Evolutionary conservation across 441 rosid species (phyloP), one percentile per base, ranked within the genome.

Genomic region (Eutrema salsugineum): DNA sequence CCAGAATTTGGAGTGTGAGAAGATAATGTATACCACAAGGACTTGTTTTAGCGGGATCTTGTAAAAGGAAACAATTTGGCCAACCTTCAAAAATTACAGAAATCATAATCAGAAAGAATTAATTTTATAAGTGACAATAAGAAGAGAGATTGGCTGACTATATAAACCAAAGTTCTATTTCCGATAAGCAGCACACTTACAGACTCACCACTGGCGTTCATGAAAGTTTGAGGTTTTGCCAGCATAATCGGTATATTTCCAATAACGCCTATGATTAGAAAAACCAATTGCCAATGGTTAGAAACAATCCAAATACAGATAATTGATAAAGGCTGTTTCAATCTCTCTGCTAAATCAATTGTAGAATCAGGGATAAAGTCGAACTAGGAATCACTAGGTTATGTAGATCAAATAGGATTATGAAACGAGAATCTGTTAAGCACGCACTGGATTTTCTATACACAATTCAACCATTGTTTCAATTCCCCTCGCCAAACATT

Each of bases 161-260:
- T 16, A 30, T 19, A 48, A 63, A 24, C 4, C n/a, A 69, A 57
- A 73, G 68, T 55, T 83, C 60, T n/a, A 56, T 78, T 56, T 63
- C 12, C 43, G 73, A 79, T 24, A 22, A 73, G 88, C 71, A 73
- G 88, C 71, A 78, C 70, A 87, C 99, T 93, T 88, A 95, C 98
- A 83, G 98, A 91, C 83, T 87, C 97, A 77, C 99, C 98, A 82
- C 98, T 95, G 55, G 77, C 42, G 61, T 95, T 95, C 99, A 95
- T 93, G 62, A 89, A 91, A 12, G 99, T 95, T 75, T 95, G 98
- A 55, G 98, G 99, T 68, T 91, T 95, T 66, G 91, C 99, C 67
- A 93, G 86, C 87, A 95, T 86, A 47, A 93, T 91, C 0, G 99
- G 97, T 76, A 85, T 83, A 74, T 83, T 82, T 58, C 95, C 95